Evolutionary conservation across 768 basidiomycete species (phyloP).

Genomic region (Podaxis carcinomalis): DNA sequence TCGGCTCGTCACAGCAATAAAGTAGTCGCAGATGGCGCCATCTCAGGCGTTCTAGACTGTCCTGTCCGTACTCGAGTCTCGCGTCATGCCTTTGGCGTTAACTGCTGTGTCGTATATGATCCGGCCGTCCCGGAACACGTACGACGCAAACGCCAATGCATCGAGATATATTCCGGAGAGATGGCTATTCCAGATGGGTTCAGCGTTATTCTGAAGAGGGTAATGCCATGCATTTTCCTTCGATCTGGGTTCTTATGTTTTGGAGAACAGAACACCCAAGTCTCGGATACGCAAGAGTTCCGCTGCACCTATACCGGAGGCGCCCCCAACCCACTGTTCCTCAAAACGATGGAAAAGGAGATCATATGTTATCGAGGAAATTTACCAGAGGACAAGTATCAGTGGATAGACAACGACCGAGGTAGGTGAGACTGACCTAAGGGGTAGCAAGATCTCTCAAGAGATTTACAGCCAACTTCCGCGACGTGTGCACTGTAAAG

Average conservation of each 20-base stretch:
- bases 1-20: slow-evolving; percentile 25
- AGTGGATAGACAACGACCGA: slow-evolving; percentile 11
- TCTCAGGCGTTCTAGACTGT: slow-evolving; percentile 40
- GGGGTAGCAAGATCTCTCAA: neutral
- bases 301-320: neutral
- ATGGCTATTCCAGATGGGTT: slow-evolving; percentile 36
- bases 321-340: neutral
- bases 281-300: slow-evolving; percentile 42
- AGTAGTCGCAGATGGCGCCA: slow-evolving; percentile 50
- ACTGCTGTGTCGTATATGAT: slow-evolving; percentile 33
- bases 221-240: slow-evolving; percentile 13
- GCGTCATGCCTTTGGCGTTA: slow-evolving; percentile 43
- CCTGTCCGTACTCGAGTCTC: slow-evolving; percentile 45
- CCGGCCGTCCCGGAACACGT: slow-evolving; percentile 35
- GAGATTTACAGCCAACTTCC: slow-evolving; percentile 20
- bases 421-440: neutral
- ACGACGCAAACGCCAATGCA: slow-evolving; percentile 23
- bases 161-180: slow-evolving; percentile 34
- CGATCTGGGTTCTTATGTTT: neutral
- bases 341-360: neutral
- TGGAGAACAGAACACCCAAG: slow-evolving; percentile 35
- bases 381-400: neutral
- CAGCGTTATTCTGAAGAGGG: slow-evolving; percentile 38
- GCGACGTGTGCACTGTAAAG: slow-evolving; percentile 24
- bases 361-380: slow-evolving; percentile 5